A percentile compares a stretch with the other conserved stretches of the same genome.
Evolutionary conservation across 2,329 filamentous ascomycete species (phyloP).

Genomic region (Alternaria consortialis): DNA sequence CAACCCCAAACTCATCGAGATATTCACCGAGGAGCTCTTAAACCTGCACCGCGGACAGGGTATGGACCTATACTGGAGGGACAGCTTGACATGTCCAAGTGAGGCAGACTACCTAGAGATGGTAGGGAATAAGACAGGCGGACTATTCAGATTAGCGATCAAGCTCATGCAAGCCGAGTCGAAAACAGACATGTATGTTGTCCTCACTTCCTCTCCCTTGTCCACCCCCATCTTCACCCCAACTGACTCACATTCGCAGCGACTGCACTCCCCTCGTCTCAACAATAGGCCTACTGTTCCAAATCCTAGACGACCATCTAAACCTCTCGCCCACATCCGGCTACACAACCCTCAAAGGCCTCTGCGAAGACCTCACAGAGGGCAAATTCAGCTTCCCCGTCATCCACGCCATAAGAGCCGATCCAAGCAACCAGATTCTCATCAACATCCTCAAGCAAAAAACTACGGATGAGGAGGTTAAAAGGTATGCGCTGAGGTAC

Average conservation of each 20-base stretch:
- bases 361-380: conserved; percentile 95
- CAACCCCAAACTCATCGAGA: conserved; percentile 71
- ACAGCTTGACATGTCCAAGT: conserved; percentile 81
- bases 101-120: conserved; percentile 95
- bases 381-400: conserved; percentile 97
- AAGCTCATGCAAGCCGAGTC: conserved; percentile 87
- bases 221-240: background rate
- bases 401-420: conserved; percentile 87
- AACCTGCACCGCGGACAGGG: conserved; percentile 88
- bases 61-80: conserved; percentile 91
- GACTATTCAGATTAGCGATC: conserved; percentile 83
- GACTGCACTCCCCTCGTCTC: conserved; percentile 88
- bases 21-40: conserved; percentile 83
- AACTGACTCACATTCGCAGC: conserved; percentile 37
- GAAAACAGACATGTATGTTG: conserved; percentile 54
- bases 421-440: conserved; percentile 78
- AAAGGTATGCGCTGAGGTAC: conserved; percentile 87
- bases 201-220: background rate
- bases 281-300: conserved; percentile 84
- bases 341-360: conserved; percentile 89
- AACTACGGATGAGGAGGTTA: conserved; percentile 85
- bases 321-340: conserved; percentile 69
- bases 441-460: conserved; percentile 94
- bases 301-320: conserved; percentile 93
- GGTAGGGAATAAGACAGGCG: conserved; percentile 91